These are phyloP conservation scores for Massarina eburnea DNA, from an alignment of 2,329 filamentous ascomycete species.

Conservation along the genomic window DNA sequence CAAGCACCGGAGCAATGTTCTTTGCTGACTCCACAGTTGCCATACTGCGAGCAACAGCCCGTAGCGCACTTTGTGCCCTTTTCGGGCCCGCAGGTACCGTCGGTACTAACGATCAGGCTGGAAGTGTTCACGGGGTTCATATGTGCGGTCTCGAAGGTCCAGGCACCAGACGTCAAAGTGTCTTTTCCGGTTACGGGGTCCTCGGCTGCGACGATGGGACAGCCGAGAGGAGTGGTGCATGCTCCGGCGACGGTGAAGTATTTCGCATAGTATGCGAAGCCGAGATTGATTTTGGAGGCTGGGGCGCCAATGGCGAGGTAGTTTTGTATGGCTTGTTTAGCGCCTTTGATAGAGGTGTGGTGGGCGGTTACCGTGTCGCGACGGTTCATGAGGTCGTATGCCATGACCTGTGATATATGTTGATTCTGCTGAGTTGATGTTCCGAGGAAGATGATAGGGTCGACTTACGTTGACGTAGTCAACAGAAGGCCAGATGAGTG, in stretches of 20 bases:
- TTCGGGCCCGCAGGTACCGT: constrained; percentile 37
- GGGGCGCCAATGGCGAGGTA: constrained; percentile 62
- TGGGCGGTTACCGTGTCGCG: constrained; percentile 66
- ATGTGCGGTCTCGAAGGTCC: constrained; percentile 49
- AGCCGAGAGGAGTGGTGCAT: constrained; percentile 58
- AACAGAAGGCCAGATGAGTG: constrained; percentile 60
- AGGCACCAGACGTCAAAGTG: constrained; percentile 58
- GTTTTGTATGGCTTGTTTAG: constrained; percentile 57
- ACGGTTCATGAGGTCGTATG: constrained; percentile 72
- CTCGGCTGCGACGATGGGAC: constrained; percentile 62
- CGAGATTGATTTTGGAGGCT: constrained; percentile 62
- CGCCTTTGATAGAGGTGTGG: constrained; percentile 63
- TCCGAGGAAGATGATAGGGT: background rate
- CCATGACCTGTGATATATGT: constrained; percentile 55
- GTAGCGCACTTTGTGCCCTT: constrained; percentile 27
- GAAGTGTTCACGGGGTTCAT: constrained; percentile 29
- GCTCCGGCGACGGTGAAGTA: constrained; percentile 59
- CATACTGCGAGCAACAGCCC: constrained; percentile 37
- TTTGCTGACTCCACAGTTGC: constrained; percentile 31
- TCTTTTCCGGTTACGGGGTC: constrained; percentile 62
- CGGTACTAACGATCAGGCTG: constrained; percentile 16
- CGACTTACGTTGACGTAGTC: constrained; percentile 62
- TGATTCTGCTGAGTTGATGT: background rate
- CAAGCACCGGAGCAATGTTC: constrained; percentile 37
- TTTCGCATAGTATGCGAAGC: constrained; percentile 70